phyloP scores from a whole-genome alignment of 352 stramenopile species.

The Blastocystis sp. region DNA sequence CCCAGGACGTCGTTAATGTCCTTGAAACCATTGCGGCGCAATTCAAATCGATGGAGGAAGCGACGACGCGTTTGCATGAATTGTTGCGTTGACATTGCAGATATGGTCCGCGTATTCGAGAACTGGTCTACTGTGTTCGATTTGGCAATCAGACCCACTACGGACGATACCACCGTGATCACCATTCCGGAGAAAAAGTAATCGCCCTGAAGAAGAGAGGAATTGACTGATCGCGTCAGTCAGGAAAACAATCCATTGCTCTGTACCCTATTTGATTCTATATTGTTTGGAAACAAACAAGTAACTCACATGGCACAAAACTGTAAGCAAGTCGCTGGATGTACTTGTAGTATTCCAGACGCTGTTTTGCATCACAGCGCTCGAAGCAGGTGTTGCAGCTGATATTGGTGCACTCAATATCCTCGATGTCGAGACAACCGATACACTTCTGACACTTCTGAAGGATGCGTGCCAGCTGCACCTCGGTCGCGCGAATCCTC shows the following conservation, averaged over 20 bases:
- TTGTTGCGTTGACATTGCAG: neutral
- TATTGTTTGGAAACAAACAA: neutral
- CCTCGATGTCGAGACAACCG: constrained; percentile 17
- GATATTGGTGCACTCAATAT: constrained; percentile 17
- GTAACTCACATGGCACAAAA: neutral
- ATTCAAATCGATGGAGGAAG: constrained; percentile 41
- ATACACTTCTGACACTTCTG: neutral
- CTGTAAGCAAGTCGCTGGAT: neutral
- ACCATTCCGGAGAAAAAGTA: constrained; percentile 9
- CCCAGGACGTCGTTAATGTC: constrained; percentile 11
- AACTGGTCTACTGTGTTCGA: constrained; percentile 39
- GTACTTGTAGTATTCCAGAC: neutral
- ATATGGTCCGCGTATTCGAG: constrained; percentile 24
- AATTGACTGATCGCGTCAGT: no score
- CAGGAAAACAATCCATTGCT: no score
- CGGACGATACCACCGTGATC: neutral
- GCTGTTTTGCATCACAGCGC: neutral
- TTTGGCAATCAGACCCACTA: neutral
- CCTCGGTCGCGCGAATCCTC: neutral
- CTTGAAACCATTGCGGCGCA: constrained; percentile 23
- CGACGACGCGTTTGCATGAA: neutral
- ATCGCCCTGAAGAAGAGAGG: neutral
- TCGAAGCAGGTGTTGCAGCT: constrained; percentile 8
- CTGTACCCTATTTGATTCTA: no score
- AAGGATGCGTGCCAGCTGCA: neutral